Evolutionary conservation across 164 flowering plant species (phyloP), one percentile per base, ranked within the genome.

Genomic region (Tetrastigma voinierianum): DNA sequence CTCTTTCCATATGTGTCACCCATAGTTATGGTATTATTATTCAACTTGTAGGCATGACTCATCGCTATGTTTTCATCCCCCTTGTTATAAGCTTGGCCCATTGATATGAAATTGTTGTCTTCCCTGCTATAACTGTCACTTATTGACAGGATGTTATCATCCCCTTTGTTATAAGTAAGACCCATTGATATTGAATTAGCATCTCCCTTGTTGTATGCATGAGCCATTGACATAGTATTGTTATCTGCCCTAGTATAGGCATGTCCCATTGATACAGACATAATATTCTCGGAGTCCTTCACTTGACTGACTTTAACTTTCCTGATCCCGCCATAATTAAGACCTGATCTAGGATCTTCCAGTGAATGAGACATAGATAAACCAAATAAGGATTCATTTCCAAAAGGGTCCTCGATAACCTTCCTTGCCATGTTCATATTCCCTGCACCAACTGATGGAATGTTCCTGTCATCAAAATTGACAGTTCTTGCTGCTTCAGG

Each of bases 291-390:
- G 21, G 75, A 67, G 20, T 78, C 84, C 66, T 71, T 81, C 2
- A 81, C 82, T 62, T 81, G 74, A 40, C 70, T 74, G 40, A 81
- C 84, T 67, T 78, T 78, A 13, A 76, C 78, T 59, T 76, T 78
- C 62, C 80, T 73, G 47, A 73, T 61, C 6, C 80, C 82, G 21
- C 74, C 70, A 65, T 70, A 78, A 65, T 59, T 69, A 23, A 76
- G 21, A 52, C 71, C 71, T 51, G 76, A 61, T 24, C 71, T 64
- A 24, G 82, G 76, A 73, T 71, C 78, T 32, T 76, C 82, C 43
- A 72, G 49, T 9, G 72, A 32, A 32, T 69, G 74, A n/a, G 76
- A 71, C 71, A 74, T 74, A 9, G 84, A 76, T 58, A 78, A 65
- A 63, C 78, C 76, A 71, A 78, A 74, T 17, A 74, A 69, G 25